Evolutionary conservation across 257 asterid species (phyloP).

Genomic region (Datura wrightii): DNA sequence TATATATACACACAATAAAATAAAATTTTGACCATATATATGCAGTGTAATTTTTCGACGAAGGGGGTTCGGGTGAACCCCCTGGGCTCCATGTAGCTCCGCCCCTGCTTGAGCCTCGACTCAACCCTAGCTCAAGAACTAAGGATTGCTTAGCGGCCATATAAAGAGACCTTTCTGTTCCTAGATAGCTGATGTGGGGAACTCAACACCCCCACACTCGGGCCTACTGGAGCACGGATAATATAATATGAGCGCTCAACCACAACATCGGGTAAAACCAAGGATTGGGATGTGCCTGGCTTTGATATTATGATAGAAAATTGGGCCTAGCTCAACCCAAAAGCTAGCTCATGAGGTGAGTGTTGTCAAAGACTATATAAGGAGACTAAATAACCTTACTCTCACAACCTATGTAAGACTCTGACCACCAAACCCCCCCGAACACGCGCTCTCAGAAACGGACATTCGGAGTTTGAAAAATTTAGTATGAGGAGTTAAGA

Average conservation of each 20-base stretch:
- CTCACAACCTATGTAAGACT: constrained; percentile 1
- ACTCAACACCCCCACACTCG: not conserved
- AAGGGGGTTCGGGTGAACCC: too few relatives aligned
- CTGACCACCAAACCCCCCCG: not conserved
- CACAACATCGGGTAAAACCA: not conserved
- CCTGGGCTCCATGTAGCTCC: too few relatives aligned
- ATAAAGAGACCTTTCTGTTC: constrained; percentile 1
- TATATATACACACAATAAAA: too few relatives aligned
- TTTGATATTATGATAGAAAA: not conserved
- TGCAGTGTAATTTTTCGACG: too few relatives aligned
- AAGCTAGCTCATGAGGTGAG: not conserved
- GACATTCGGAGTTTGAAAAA: not conserved
- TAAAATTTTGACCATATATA: too few relatives aligned
- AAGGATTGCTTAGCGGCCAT: constrained; percentile 1
- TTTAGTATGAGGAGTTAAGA: not conserved
- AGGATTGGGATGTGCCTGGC: not conserved
- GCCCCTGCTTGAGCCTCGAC: not conserved
- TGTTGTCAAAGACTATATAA: not conserved
- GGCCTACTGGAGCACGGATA: not conserved
- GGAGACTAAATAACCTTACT: not conserved
- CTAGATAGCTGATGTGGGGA: not conserved
- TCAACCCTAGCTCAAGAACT: not conserved
- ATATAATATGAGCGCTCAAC: not conserved
- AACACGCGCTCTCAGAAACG: not conserved
- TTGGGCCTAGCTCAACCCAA: not conserved